Percentiles rank a stretch among this genome's conserved stretches.
Evolutionary conservation across 345 rosid genomes (phyloP).

Genomic region (Gossypium thurberi): DNA sequence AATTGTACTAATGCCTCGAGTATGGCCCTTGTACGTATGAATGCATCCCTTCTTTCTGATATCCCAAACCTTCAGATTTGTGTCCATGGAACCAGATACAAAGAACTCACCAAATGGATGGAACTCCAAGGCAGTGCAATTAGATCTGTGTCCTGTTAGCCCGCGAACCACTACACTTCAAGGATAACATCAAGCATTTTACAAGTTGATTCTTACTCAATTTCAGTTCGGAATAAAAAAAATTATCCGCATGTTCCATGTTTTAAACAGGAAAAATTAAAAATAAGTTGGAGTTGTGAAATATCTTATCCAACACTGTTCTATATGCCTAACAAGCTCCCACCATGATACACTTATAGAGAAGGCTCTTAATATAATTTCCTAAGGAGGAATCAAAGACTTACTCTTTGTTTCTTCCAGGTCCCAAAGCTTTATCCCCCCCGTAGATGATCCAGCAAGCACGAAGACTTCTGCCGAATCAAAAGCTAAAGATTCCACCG

Average conservation of each 20-base stretch:
- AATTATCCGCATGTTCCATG: not conserved
- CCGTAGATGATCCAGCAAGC: slow-evolving; percentile 64
- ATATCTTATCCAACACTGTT: slow-evolving; percentile 6
- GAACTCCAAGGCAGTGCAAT: slow-evolving; percentile 81
- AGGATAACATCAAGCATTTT: slow-evolving; percentile 44
- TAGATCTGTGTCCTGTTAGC: slow-evolving; percentile 91
- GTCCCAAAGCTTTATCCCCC: slow-evolving; percentile 72
- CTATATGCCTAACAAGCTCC: not conserved
- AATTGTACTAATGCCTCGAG: slow-evolving; percentile 66
- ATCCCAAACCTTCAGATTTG: slow-evolving; percentile 86
- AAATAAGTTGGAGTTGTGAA: not conserved
- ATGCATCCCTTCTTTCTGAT: slow-evolving; percentile 90
- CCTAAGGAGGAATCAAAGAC: slow-evolving; percentile 21
- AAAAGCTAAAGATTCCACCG: slow-evolving; percentile 60
- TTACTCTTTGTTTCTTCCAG: slow-evolving; percentile 72
- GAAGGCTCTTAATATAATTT: not conserved
- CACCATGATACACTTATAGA: not conserved
- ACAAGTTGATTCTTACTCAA: slow-evolving; percentile 19
- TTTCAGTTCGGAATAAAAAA: not conserved
- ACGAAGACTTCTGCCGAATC: slow-evolving; percentile 60
- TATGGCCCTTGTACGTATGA: slow-evolving; percentile 92
- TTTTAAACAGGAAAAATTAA: not conserved
- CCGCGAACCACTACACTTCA: slow-evolving; percentile 99
- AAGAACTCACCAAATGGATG: slow-evolving; percentile 98
- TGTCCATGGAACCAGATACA: slow-evolving; percentile 84